Evolutionary conservation across 1,284 basidiomycete genomes (phyloP), one percentile per base, ranked within the genome.

Genomic region (Melanopsichium pennsylvanicum): DNA sequence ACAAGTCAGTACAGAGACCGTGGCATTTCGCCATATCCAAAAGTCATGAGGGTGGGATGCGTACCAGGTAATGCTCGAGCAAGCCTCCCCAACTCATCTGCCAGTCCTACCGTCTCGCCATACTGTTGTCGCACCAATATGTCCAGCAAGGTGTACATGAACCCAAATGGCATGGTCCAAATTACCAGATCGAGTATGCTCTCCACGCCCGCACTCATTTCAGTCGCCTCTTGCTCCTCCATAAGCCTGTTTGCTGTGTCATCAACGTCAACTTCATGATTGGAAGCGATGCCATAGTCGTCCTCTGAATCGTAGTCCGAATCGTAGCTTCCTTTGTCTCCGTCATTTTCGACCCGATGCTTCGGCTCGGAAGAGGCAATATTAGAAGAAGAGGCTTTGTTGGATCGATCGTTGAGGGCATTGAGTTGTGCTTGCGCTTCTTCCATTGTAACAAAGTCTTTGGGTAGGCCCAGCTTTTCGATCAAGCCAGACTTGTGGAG

Each of bases 61-160:
- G 49, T 57, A 77, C 75, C 43, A 4, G 79, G 79, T 15, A 78
- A 35, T 22, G 69, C 68, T 5, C 46, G 35, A 7, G 52, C 13
- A 39, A 78, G 25, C 23, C 72, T 56, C 12, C 33, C 43, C 4
- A 47, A 27, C 39, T 80, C 73, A 36, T 63, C 56, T 4, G 42
- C 11, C 4, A 67, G 22, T 5, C 69, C 66, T 0, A 71, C 62
- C 2, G 75, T 74, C 50, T 72, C 57, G 12, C 72, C 69, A 38
- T 81, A 81, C 59, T 81, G 79, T 60, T 81, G 76, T 40, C 76
- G 59, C 15, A 80, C 75, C 32, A 80, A 55, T 19, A 81, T 61
- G 48, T 77, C 76, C 39, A 81, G 37, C 38, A 81, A 43, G 37
- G 76, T 61, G 34, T 67, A 81, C 31, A 78, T 39, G 48, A 79